These are phyloP conservation scores for Aspergillus intermedius DNA, from an alignment of 2,329 filamentous ascomycete species.

Conservation along the genomic window DNA sequence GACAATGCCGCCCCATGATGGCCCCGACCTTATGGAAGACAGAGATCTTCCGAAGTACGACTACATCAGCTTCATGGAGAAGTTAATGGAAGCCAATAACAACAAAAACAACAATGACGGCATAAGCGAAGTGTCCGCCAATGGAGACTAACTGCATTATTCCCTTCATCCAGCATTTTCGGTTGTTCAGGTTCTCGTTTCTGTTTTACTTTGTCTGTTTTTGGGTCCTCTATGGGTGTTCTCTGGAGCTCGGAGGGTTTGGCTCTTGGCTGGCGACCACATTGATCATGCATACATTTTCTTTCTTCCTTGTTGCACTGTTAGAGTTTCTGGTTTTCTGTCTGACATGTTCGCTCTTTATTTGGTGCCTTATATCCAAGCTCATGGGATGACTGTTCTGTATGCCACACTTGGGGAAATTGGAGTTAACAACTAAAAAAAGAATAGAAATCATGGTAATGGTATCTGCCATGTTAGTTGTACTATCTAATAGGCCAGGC, in stretches of 20 bases:
- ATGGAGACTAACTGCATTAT: slow-evolving; percentile 14
- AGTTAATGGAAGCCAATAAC: slow-evolving; percentile 53
- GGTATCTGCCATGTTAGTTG: no score
- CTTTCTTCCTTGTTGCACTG: slow-evolving; percentile 16
- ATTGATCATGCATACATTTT: slow-evolving; percentile 23
- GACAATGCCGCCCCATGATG: slow-evolving; percentile 77
- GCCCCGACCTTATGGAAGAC: slow-evolving; percentile 80
- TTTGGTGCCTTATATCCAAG: neutral
- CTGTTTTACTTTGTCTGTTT: slow-evolving; percentile 8
- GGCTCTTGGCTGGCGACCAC: slow-evolving; percentile 13
- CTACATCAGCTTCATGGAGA: slow-evolving; percentile 96
- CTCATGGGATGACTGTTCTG: neutral
- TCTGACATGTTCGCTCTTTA: neutral
- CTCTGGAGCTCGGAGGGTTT: slow-evolving; percentile 14
- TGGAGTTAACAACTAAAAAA: no score
- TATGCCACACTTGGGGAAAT: neutral
- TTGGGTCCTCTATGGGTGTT: slow-evolving; percentile 18
- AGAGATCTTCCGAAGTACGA: slow-evolving; percentile 82
- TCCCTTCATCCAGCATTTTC: slow-evolving; percentile 8
- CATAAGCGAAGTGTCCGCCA: slow-evolving; percentile 15
- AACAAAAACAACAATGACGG: slow-evolving; percentile 12
- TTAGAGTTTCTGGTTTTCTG: slow-evolving; percentile 7
- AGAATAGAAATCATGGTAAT: no score
- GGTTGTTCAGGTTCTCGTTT: slow-evolving; percentile 16
- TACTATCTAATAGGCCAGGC: no score